phyloP scores from a whole-genome alignment of 129 eudicot species.

The Silybum marianum region DNA sequence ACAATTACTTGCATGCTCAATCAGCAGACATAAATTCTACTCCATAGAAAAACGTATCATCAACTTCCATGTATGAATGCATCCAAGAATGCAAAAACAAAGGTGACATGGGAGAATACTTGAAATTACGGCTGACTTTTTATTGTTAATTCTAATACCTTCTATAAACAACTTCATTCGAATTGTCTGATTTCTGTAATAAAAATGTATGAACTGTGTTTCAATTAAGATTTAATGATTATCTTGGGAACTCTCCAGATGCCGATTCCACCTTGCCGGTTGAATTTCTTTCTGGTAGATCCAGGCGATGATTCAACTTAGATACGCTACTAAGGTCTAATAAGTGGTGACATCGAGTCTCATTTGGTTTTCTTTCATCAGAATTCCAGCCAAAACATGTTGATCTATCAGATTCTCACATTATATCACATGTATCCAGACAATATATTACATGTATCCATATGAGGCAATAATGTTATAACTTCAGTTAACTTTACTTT shows the following conservation, averaged over 20 bases:
- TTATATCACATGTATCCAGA: constrained; percentile 92
- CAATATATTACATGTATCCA: constrained; percentile 90
- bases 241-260: constrained; percentile 74
- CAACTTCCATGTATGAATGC: not conserved
- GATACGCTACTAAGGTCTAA: not conserved
- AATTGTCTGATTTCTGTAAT: not conserved
- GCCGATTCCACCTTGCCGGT: constrained; percentile 64
- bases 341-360: constrained; percentile 15
- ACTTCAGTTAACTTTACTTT: not conserved
- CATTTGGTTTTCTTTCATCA: constrained; percentile 15
- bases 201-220: constrained; percentile 20
- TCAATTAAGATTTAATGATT: constrained; percentile 65
- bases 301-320: constrained; percentile 55
- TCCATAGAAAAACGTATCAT: not conserved
- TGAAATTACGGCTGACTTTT: not conserved
- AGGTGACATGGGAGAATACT: not conserved
- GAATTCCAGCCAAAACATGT: constrained; percentile 76
- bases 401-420: constrained; percentile 83
- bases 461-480: constrained; percentile 10
- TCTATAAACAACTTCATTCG: not conserved
- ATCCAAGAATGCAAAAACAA: not conserved
- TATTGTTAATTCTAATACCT: not conserved
- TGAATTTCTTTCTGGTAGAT: constrained; percentile 60
- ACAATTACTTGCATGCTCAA: not conserved
- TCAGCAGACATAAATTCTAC: not conserved